Conservation (phyloP, 108 stramenopile genomes). For the Skeletonema grethae region DNA sequence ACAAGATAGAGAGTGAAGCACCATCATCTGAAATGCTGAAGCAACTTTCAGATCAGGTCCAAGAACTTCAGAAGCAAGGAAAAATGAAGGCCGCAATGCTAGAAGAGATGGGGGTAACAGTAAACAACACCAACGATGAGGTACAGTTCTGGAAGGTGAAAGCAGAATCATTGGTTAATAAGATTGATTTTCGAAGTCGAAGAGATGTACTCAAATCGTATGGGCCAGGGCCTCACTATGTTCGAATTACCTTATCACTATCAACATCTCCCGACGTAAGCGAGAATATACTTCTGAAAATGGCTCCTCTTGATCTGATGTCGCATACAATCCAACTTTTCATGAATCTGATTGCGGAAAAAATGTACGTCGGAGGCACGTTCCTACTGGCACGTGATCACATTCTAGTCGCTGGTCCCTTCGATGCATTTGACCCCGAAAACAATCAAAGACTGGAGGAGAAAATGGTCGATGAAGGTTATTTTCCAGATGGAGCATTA, state of each 20-base stretch:
- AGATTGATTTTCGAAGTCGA: constrained; percentile 9
- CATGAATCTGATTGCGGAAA: constrained; percentile 26
- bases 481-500: constrained; percentile 29
- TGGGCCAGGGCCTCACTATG: constrained; percentile 36
- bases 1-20: not conserved
- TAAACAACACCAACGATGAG: constrained; percentile 6
- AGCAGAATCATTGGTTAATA: constrained; percentile 11
- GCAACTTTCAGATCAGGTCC: constrained; percentile 3
- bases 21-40: not conserved
- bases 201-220: constrained; percentile 25
- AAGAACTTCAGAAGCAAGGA: not conserved
- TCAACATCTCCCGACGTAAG: constrained; percentile 3
- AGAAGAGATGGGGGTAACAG: not conserved
- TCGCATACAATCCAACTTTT: constrained; percentile 43
- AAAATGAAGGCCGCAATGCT: not conserved
- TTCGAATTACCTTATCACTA: constrained; percentile 19
- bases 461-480: constrained; percentile 21
- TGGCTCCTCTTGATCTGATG: constrained; percentile 40
- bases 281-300: constrained; percentile 31
- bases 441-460: constrained; percentile 26
- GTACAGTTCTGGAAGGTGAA: constrained; percentile 9
- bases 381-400: constrained; percentile 17
- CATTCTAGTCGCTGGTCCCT: constrained; percentile 26
- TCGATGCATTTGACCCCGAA: constrained; percentile 18
- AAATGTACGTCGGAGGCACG: constrained; percentile 51